Base-by-base conservation (phyloP, 495 filamentous ascomycete species). In the Mytilinidion resinicola region DNA sequence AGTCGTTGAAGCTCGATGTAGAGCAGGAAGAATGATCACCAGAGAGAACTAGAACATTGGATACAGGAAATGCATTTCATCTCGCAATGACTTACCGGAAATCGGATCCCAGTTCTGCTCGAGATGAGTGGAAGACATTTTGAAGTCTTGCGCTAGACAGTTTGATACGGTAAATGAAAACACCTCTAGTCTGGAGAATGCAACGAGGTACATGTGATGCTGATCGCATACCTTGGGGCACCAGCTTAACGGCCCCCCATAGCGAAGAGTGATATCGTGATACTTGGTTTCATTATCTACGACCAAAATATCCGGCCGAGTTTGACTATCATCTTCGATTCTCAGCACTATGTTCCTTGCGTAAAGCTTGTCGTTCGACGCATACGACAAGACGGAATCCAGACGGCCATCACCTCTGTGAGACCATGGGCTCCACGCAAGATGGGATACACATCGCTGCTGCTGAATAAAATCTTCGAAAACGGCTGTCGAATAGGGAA, bases 391-490 rank as follows among this genome's bases (percentile, higher is more conserved):
- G 51, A 73, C 67, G 33, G 71, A 69, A 49, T 68, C 57, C 44
- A 60, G 61, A 37, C 57, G 63, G 36, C 62, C 59, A 43, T 65
- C 64, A 39, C 50, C 59, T 33, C 44, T 3, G 8, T 38, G 53
- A 51, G 51, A 57, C 71, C 72, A 73, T n/a, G 66, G 69, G 47
- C 72, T 69, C 72, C 72, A 74, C 9, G 65, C 48, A 33, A 74
- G 43, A 17, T 71, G 66, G 42, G 60, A 61, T 50, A 70, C 47
- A 62, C 62, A 64, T 60, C 67, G 69, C 46, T 67, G 60, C 56
- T 70, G 60, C 37, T 58, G 52, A 50, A 64, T 61, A 39, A 67
- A 55, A 43, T 67, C 67, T 46, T 66, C 62, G 56, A 64, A 60
- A 9, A 20, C 50, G 12, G n/a, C 15, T 14, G 59, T 20, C n/a